Percentiles rank a stretch among this genome's conserved stretches.
Conservation (phyloP, 139 green algal species). For the Yamagishiella unicocca region DNA sequence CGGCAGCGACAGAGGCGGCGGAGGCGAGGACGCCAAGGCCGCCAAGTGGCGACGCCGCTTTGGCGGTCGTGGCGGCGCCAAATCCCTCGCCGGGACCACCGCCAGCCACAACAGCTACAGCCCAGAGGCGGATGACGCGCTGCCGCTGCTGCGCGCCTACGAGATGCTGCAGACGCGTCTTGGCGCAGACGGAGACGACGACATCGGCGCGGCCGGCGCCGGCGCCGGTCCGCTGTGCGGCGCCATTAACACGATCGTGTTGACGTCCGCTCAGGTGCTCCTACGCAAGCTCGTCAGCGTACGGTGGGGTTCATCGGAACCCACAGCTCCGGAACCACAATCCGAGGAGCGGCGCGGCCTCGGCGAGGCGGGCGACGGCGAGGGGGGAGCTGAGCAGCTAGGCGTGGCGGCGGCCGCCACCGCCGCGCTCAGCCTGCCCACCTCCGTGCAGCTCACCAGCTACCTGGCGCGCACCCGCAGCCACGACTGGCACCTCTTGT, state of each 20-base stretch:
- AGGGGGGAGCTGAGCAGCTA: neutral
- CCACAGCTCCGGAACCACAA: neutral
- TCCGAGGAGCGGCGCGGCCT: neutral
- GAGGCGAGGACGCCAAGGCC: neutral
- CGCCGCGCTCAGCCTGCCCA: neutral
- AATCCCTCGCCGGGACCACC: neutral
- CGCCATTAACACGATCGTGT: neutral
- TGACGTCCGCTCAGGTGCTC: neutral
- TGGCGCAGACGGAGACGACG: neutral
- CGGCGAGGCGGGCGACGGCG: neutral
- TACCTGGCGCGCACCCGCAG: neutral
- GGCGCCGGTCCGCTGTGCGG: neutral
- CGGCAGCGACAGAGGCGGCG: neutral
- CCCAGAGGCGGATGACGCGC: neutral
- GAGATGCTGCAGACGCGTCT: neutral
- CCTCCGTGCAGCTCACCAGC: neutral
- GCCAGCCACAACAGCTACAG: neutral
- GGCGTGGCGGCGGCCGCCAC: neutral
- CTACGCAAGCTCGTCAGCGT: neutral
- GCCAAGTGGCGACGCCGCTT: neutral
- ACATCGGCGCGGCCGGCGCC: too few relatives aligned
- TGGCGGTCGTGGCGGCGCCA: neutral
- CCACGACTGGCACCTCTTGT: slow-evolving; percentile 11
- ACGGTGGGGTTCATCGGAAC: neutral
- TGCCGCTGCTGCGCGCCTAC: neutral